Conservation (phyloP, 2,329 filamentous ascomycete genomes). For the Colletotrichum gigasporum region DNA sequence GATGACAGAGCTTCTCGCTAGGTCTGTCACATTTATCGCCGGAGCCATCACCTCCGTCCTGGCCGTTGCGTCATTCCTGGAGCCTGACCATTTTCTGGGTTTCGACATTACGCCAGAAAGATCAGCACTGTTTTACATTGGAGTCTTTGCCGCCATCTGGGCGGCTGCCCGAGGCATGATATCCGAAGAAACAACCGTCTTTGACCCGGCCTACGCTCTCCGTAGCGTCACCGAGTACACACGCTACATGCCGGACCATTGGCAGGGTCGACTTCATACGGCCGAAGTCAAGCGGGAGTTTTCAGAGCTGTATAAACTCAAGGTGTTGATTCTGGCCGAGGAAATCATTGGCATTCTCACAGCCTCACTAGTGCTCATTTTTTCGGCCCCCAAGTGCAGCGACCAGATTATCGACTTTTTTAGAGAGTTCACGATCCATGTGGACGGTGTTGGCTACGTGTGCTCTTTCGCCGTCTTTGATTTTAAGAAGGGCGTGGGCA, state of each 20-base stretch:
- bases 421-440: conserved; percentile 95
- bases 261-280: conserved; percentile 90
- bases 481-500: conserved; percentile 81
- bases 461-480: conserved; percentile 98
- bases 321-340: conserved; percentile 89
- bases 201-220: conserved; percentile 91
- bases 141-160: conserved; percentile 84
- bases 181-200: conserved; percentile 87
- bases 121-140: conserved; percentile 90
- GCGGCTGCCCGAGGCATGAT: conserved; percentile 84
- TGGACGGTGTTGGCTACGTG: conserved; percentile 94
- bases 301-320: conserved; percentile 88
- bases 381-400: conserved; percentile 85
- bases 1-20: conserved; percentile 85
- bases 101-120: conserved; percentile 92
- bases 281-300: conserved; percentile 95
- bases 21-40: conserved; percentile 87
- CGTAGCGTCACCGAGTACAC: conserved; percentile 91
- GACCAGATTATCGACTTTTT: conserved; percentile 98
- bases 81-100: conserved; percentile 88
- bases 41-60: conserved; percentile 89
- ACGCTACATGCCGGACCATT: conserved; percentile 89
- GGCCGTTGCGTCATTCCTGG: conserved; percentile 83
- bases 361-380: conserved; percentile 88
- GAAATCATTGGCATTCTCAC: conserved; percentile 93